phyloP scores from a whole-genome alignment of 2,329 filamentous ascomycete species.

The Cytospora schulzeri region DNA sequence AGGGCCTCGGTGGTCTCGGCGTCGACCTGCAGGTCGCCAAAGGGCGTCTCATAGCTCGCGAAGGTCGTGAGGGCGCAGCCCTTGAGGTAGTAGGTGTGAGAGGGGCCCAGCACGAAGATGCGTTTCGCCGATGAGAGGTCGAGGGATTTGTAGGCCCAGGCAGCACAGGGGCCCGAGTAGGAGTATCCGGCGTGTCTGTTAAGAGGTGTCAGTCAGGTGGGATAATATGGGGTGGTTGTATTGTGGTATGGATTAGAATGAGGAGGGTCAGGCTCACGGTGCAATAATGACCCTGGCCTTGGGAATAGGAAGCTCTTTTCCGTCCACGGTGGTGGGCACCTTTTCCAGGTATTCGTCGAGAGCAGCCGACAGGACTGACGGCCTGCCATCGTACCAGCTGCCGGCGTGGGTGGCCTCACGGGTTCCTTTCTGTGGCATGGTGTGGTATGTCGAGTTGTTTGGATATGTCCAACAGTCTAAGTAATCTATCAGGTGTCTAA shows the following conservation, averaged over 20 bases:
- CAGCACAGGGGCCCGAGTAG: constrained; percentile 89
- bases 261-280: constrained; percentile 64
- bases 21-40: constrained; percentile 72
- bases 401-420: constrained; percentile 74
- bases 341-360: constrained; percentile 74
- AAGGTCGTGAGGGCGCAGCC: constrained; percentile 78
- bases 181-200: constrained; percentile 87
- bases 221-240: too few relatives aligned
- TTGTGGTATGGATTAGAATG: constrained; percentile 14
- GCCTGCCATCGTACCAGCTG: constrained; percentile 77
- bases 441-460: neutral
- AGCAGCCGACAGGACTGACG: constrained; percentile 62
- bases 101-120: constrained; percentile 90
- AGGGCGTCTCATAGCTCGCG: constrained; percentile 70
- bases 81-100: constrained; percentile 80
- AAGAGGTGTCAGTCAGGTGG: neutral
- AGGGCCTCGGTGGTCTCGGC: constrained; percentile 54
- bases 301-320: constrained; percentile 63
- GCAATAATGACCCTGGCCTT: constrained; percentile 86
- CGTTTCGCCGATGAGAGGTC: constrained; percentile 82
- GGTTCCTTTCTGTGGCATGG: constrained; percentile 37
- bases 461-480: neutral
- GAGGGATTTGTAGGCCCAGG: constrained; percentile 89
- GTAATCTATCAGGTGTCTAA: neutral
- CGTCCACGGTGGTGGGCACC: constrained; percentile 68